Base-by-base conservation (phyloP, 2,329 filamentous ascomycete species). In the Coccinonectria pachysandricola region DNA sequence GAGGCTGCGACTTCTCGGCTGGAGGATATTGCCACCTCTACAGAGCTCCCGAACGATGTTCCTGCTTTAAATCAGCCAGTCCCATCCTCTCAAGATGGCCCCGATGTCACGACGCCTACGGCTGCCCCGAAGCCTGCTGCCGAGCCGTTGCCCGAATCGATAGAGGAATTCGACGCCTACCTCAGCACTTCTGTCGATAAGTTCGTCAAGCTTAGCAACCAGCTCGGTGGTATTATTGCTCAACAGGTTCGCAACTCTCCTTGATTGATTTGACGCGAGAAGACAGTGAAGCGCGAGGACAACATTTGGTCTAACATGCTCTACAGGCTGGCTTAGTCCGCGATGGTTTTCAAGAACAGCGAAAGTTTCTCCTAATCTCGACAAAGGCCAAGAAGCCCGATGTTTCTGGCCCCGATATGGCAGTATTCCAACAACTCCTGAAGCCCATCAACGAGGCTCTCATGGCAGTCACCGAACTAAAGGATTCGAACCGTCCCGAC, bases 1-100 rank as follows among this genome's bases (percentile, higher is more conserved):
- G 91, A 98, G 69, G 91, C 91, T 54, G 91, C 91, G 19, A 98
- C 91, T 27, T 91, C 86, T 39, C 79, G 91, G 32, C 75, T 98
- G 30, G 91, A 98, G 64, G 91, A 98, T 56, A 94, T 98, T 49
- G 88, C 91, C 23, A 76, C 82, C 40, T 79, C 84, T 10, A 74
- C 70, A 28, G 77, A 80, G 42, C 55, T 69, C 3, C 66, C 67
- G 29, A 68, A 60, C 48, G 64, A 62, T 36, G 60, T 60, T 20
- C 56, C 67, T 36, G 54, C 60, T 15, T 56, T 64, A 18, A 55
- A 58, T 24, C 54, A 57, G 31, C 42, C 57, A 27, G 45, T 55
- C 7, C 45, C 56, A 8, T 52, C 52, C 9, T 36, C 46, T 4
- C 38, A 46, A 7, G 43, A 42, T 14, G 41, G 43, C 22, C 42